Base-by-base conservation (phyloP, 805 yeast species). In the Teunomyces stri region DNA sequence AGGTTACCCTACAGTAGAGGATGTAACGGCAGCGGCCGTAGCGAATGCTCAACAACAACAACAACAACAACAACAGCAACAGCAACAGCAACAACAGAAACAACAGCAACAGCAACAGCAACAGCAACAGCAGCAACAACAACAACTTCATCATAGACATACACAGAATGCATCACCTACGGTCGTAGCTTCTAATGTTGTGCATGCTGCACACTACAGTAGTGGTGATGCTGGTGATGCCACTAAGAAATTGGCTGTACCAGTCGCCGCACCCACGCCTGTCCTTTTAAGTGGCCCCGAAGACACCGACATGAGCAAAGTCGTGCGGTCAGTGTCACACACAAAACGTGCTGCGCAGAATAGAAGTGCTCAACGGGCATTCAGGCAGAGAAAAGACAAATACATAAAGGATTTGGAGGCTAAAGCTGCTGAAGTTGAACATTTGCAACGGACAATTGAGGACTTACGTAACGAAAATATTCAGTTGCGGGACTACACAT, bases 271-370 rank as follows among this genome's bases (percentile, higher is more conserved):
- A 7, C 6, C 40, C 27, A 7, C 43, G 36, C 51, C 46, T 16
- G 43, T 37, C 11, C 40, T 44, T 6, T 18, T 20, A n/a, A 11
- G 31, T 12, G 37, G 28, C 28, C 31, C 29, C 6, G 30, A 30
- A 6, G 31, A 20, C 13, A 10, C 29, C 1, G 40, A 25, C 13
- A 21, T 28, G n/a, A 18, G 33, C 37, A 49, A 45, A 45, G 27
- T 45, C 56, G 65, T 75, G 36, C 65, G 79, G 47, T 75, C 78
- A 13, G 68, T 85, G 37, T 76, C 83, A 18, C 78, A 75, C 47
- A 81, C 94, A 35, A 89, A 88, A 65, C 81, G 97, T 52, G 97
- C 97, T 1, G 90, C 85, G 6, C 97, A 91, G 68, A 91, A 91
- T 71, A 75, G 97, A 60, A 84, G 81, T 51, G 97, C 97, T 4